Conservation (phyloP, 2,329 filamentous ascomycete species). For the Cladorrhinum sp. region DNA sequence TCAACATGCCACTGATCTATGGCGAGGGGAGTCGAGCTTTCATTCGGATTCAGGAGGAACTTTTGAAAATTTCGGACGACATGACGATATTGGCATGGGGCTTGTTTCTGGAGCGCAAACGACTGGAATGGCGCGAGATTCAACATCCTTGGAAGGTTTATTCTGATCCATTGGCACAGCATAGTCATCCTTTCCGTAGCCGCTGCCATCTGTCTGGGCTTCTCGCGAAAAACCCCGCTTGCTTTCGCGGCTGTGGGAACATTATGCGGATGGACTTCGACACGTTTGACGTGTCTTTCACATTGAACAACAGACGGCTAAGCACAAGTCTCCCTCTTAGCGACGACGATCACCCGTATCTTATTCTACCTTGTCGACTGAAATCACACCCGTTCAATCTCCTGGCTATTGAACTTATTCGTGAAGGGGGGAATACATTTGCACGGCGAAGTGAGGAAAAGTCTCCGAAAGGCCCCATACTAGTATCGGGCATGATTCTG, state of each 20-base stretch:
- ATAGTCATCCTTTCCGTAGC: no score
- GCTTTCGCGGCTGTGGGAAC: neutral
- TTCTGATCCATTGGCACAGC: no score
- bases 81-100: neutral
- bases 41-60: neutral
- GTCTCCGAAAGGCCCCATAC: no score
- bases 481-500: neutral
- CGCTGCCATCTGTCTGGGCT: neutral
- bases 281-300: neutral
- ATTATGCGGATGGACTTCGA: neutral
- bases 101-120: neutral
- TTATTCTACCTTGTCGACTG: neutral
- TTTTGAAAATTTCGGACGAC: neutral
- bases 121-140: neutral
- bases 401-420: neutral
- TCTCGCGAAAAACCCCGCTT: neutral
- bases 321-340: neutral
- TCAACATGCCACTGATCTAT: neutral
- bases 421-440: neutral
- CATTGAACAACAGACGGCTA: neutral
- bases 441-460: neutral
- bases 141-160: neutral
- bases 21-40: neutral
- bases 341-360: neutral
- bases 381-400: neutral